Conservation (phyloP, 352 stramenopile genomes). For the Phytopythium delawarense region DNA sequence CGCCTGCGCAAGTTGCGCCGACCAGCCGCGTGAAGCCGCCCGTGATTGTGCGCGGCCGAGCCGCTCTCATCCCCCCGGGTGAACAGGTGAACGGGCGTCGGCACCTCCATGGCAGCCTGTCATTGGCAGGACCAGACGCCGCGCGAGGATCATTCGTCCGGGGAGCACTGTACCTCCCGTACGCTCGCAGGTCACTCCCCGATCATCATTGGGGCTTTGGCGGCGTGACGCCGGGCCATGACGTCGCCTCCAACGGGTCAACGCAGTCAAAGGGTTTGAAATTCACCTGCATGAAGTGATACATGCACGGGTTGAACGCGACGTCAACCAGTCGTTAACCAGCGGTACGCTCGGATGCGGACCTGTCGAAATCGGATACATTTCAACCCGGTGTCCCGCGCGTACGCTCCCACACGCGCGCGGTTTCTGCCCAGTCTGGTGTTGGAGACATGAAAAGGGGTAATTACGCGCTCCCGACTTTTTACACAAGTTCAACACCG, state of each 20-base stretch:
- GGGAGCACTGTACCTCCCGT: conserved; percentile 4
- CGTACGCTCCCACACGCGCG: conserved; percentile 5
- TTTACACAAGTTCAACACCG: conserved; percentile 25
- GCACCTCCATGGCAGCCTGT: background rate
- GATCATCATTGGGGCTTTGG: background rate
- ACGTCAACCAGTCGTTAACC: background rate
- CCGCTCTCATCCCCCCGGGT: background rate
- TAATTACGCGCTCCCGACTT: conserved; percentile 17
- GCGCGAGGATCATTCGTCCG: background rate
- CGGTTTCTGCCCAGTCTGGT: background rate
- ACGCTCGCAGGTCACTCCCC: conserved; percentile 4
- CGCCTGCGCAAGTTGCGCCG: background rate
- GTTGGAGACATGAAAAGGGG: conserved; percentile 10
- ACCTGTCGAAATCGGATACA: background rate
- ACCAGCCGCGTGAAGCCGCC: background rate
- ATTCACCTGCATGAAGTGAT: background rate
- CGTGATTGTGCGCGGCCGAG: background rate
- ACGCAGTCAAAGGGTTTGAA: background rate
- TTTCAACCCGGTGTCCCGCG: background rate
- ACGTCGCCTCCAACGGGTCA: conserved; percentile 1
- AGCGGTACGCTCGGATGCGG: background rate
- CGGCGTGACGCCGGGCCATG: background rate
- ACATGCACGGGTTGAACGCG: background rate
- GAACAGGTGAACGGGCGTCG: background rate
- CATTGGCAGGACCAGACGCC: background rate